A percentile compares a stretch with the other conserved stretches of the same genome.
Evolutionary conservation across 2,329 filamentous ascomycete genomes (phyloP).

Genomic region (Fusarium agapanthi): DNA sequence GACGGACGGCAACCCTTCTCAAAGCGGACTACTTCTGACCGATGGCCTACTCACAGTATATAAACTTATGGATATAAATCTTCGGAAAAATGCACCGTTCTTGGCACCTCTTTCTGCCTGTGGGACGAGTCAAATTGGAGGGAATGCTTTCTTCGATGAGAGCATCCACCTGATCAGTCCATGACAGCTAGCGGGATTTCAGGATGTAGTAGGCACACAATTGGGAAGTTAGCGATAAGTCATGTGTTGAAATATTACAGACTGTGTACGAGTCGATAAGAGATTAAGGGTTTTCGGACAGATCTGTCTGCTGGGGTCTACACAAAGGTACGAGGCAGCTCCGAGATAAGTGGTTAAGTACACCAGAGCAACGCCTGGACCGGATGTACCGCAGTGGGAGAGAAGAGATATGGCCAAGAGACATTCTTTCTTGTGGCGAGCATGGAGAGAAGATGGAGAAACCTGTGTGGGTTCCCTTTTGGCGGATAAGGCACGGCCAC

Average conservation of each 20-base stretch:
- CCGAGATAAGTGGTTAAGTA: not conserved
- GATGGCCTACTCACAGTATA: not conserved
- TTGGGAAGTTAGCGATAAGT: not conserved
- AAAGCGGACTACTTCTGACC: not conserved
- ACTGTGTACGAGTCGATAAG: not conserved
- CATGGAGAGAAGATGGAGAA: accelerated
- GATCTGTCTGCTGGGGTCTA: not conserved
- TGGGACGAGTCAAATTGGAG: not conserved
- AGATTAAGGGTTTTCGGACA: not conserved
- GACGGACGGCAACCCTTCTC: not conserved
- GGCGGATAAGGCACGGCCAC: not conserved
- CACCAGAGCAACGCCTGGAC: accelerated
- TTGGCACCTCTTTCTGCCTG: not conserved
- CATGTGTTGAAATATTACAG: not conserved
- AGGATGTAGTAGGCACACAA: not conserved
- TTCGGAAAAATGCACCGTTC: not conserved
- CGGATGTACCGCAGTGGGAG: accelerated
- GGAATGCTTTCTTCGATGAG: not conserved
- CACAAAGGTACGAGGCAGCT: not conserved
- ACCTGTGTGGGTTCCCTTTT: not conserved
- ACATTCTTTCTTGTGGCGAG: not conserved
- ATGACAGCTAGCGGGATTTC: not conserved
- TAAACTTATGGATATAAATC: not conserved
- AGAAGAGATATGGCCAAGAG: not conserved
- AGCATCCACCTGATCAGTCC: not conserved